Evolutionary conservation across 352 stramenopile genomes (phyloP), one percentile per base, ranked within the genome.

Genomic region (Vaucheria bursata): DNA sequence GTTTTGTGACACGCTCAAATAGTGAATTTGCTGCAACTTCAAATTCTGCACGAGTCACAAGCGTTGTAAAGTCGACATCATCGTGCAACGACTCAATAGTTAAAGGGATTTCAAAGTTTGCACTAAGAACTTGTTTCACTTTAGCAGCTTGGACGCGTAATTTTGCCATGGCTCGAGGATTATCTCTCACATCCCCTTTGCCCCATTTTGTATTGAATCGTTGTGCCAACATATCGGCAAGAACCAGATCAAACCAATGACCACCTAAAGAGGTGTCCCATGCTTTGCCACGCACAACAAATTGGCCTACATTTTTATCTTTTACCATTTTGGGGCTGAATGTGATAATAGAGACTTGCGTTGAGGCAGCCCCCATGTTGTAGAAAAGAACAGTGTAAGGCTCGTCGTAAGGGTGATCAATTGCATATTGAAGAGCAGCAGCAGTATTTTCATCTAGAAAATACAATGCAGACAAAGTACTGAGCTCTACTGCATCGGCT

Each of bases 381-480:
- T 98, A 99, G 79, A 98, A 97, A 32, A 99, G 78, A 33, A 98
- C 90, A 50, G 88, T 89, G 71, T 90, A 73, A 8, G 87, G 86
- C 67, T 93, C 88, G 31, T 95, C 93, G 79, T 95, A 95, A 33
- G 90, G 91, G 38, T 93, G 89, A 84, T 98, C 93, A 75, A 98
- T 94, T 0, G 87, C 92, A 83, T 97, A 95, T 73, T 98, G 94
- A 25, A 98, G 80, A 6, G 93, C 95, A 2, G 94, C 93, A n/a
- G 95, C 95, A 25, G 95, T 97, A 85, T 97, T 98, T 80, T 98
- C 94, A 74, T 99, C 96, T 84, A 99, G 96, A 0, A 98, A 83
- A 8, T 89, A 91, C 35, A 99, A 87, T 12, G 84, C 94, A 53
- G 95, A 95, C 59, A 99, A 86, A 7, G 92, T 93, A 0, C 92